phyloP scores from a whole-genome alignment of 2,329 filamentous ascomycete species.

The Fusarium incarnatum region DNA sequence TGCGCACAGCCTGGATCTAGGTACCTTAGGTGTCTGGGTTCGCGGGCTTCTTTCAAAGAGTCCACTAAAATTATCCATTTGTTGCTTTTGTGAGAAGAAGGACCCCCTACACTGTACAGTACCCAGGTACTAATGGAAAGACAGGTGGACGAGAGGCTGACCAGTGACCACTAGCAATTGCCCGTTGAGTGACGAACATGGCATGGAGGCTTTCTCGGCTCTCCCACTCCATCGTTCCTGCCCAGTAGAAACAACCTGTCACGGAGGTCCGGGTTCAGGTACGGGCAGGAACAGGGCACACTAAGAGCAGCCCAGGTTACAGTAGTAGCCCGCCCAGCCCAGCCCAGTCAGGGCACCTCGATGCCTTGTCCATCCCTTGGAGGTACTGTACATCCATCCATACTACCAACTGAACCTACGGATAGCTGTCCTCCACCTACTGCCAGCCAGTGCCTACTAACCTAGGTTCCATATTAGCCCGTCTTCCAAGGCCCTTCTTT shows the following conservation, averaged over 20 bases:
- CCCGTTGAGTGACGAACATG: background rate
- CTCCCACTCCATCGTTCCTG: constrained; percentile 20
- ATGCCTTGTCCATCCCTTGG: constrained; percentile 9
- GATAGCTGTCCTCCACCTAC: background rate
- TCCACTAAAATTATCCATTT: background rate
- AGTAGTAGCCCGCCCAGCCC: background rate
- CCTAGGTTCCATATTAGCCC: background rate
- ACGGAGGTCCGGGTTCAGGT: constrained; percentile 1
- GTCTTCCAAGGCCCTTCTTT: constrained; percentile 30
- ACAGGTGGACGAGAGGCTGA: background rate
- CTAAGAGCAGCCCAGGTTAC: constrained; percentile 4
- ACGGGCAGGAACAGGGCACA: constrained; percentile 13
- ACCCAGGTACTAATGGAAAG: background rate
- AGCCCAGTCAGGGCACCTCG: constrained; percentile 12
- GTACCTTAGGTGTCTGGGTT: background rate
- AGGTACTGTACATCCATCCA: background rate
- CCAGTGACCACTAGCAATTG: constrained; percentile 5
- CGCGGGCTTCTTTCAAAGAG: background rate
- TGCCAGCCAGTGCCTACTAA: background rate
- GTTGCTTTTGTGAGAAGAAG: background rate
- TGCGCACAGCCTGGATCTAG: constrained; percentile 28
- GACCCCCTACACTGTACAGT: background rate
- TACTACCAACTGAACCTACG: background rate
- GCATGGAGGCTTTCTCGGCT: constrained; percentile 9
- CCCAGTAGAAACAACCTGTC: constrained; percentile 3